Evolutionary conservation across 352 stramenopile genomes (phyloP).

Genomic region (Globisporangium cystogenes): DNA sequence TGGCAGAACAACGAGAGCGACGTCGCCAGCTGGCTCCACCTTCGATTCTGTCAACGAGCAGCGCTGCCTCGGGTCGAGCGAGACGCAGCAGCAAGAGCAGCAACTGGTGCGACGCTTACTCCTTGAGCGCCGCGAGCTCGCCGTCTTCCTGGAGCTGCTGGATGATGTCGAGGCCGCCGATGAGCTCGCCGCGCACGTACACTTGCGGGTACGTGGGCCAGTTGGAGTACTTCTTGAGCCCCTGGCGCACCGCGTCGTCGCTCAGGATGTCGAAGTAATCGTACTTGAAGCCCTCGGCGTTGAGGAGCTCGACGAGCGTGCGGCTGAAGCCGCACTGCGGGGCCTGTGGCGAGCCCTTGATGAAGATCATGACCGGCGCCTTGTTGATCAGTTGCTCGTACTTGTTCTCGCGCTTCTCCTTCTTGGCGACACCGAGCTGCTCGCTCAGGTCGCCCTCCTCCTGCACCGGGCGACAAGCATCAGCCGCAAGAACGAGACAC

Average conservation of each 20-base stretch:
- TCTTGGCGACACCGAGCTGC: conserved; percentile 88
- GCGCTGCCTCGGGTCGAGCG: not conserved
- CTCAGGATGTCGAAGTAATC: conserved; percentile 97
- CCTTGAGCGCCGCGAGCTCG: conserved; percentile 76
- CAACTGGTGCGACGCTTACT: conserved; percentile 21
- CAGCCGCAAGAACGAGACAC: not conserved
- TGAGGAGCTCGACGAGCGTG: conserved; percentile 92
- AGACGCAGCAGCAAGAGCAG: no score
- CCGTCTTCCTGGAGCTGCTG: conserved; percentile 93
- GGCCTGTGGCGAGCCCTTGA: conserved; percentile 93
- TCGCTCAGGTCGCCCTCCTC: conserved; percentile 86
- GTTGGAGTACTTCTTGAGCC: conserved; percentile 96
- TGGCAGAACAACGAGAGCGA: not conserved
- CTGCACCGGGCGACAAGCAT: conserved; percentile 4
- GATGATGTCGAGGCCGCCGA: conserved; percentile 97
- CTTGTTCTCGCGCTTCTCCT: conserved; percentile 80
- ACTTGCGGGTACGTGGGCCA: conserved; percentile 98
- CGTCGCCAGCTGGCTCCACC: not conserved
- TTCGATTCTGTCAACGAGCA: not conserved
- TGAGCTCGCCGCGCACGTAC: conserved; percentile 96
- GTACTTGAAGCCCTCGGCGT: conserved; percentile 89
- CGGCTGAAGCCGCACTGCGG: conserved; percentile 96
- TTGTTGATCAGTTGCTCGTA: conserved; percentile 89
- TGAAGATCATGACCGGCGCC: conserved; percentile 96
- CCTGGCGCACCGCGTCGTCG: conserved; percentile 95